Percentiles rank a stretch among this genome's conserved stretches.
Evolutionary conservation across 108 stramenopile species (phyloP).

Genomic region (Skeletonema marinoi): DNA sequence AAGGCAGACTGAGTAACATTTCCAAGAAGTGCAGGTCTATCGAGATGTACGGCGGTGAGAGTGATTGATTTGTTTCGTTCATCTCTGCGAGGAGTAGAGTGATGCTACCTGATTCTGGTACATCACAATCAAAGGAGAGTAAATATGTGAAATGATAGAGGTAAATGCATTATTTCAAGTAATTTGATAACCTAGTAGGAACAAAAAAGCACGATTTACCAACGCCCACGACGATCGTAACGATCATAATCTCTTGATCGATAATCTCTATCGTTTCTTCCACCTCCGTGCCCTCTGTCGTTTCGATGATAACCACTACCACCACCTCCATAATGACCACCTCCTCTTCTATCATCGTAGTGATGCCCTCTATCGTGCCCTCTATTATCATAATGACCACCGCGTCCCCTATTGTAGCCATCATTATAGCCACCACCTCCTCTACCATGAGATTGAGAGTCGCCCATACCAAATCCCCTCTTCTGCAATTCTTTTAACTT

Average conservation of each 20-base stretch:
- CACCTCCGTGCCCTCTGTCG: conserved; percentile 15
- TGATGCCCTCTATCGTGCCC: conserved; percentile 21
- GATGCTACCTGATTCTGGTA: too few relatives aligned
- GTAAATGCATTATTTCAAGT: too few relatives aligned
- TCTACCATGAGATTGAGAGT: conserved; percentile 33
- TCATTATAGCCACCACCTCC: conserved; percentile 37
- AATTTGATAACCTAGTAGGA: too few relatives aligned
- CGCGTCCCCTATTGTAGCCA: conserved; percentile 32
- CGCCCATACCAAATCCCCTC: conserved; percentile 34
- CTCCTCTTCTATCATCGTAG: conserved; percentile 39
- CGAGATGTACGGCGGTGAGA: too few relatives aligned
- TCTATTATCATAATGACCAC: conserved; percentile 28
- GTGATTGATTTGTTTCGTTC: too few relatives aligned
- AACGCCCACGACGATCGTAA: conserved; percentile 1
- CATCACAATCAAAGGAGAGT: too few relatives aligned
- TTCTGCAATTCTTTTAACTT: conserved; percentile 82
- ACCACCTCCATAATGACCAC: conserved; percentile 25
- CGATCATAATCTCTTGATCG: conserved; percentile 5
- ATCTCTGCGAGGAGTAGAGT: too few relatives aligned
- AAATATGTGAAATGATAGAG: too few relatives aligned
- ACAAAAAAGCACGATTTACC: not conserved
- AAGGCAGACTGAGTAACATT: too few relatives aligned
- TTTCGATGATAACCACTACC: conserved; percentile 14
- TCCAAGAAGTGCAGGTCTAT: too few relatives aligned
- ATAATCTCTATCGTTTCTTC: conserved; percentile 16